Evolutionary conservation across 352 stramenopile genomes (phyloP).

Genomic region (Nothophytophthora sp.): DNA sequence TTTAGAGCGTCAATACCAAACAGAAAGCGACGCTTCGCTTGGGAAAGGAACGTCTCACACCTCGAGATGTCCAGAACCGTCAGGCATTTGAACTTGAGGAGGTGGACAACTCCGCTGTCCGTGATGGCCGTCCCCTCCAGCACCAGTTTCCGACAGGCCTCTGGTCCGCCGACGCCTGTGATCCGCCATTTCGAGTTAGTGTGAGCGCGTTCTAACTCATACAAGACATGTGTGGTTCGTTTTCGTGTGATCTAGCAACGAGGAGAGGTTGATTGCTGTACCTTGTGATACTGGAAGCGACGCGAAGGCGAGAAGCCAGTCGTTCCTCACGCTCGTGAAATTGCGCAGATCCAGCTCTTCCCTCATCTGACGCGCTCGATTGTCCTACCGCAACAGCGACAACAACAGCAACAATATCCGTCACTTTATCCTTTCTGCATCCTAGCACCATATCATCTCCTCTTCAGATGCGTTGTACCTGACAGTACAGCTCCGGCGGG

Average conservation of each 20-base stretch:
- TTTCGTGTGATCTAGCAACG: background rate
- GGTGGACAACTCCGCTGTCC: slow-evolving; percentile 17
- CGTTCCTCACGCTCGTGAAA: slow-evolving; percentile 24
- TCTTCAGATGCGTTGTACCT: slow-evolving; percentile 18
- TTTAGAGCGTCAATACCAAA: too few species aligned
- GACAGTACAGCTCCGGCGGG: slow-evolving; percentile 32
- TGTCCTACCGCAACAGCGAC: slow-evolving; percentile 20
- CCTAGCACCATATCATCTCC: too few species aligned
- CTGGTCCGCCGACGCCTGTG: background rate
- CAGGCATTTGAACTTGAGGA: slow-evolving; percentile 33
- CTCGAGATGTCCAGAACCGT: slow-evolving; percentile 30
- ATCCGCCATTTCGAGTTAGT: background rate
- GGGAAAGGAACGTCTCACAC: too few species aligned
- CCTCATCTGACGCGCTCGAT: slow-evolving; percentile 18
- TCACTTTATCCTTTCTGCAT: background rate
- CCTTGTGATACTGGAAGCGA: slow-evolving; percentile 10
- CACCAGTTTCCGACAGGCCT: slow-evolving; percentile 15
- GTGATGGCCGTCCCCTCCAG: slow-evolving; percentile 33
- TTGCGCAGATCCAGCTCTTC: slow-evolving; percentile 27
- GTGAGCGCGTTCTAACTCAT: too few species aligned
- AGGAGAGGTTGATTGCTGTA: background rate
- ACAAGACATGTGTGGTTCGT: too few species aligned
- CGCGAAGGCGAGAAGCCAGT: slow-evolving; percentile 33
- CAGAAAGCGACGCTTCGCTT: too few species aligned
- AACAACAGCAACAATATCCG: too few species aligned